phyloP scores from a whole-genome alignment of 345 rosid genomes.

The Turritis glabra region DNA sequence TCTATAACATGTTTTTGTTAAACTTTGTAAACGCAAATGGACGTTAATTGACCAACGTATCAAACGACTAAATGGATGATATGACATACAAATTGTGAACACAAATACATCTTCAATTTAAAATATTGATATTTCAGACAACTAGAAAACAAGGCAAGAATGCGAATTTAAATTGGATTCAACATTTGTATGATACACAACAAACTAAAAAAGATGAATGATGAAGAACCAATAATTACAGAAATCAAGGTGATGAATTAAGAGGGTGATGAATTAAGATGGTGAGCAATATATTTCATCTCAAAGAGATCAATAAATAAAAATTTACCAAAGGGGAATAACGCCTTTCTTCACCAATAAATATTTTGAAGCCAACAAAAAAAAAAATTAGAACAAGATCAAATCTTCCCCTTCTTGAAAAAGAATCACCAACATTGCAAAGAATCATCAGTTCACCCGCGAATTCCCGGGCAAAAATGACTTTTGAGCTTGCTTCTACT shows the following conservation, averaged over 20 bases:
- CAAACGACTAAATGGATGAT: background rate
- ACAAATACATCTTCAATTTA: background rate
- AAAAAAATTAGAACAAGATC: background rate
- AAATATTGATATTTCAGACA: background rate
- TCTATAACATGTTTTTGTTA: background rate
- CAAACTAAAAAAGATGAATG: background rate
- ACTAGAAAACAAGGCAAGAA: background rate
- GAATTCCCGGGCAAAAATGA: slow-evolving; percentile 32
- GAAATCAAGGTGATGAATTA: background rate
- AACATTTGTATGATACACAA: background rate
- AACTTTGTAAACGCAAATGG: background rate
- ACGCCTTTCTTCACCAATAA: slow-evolving; percentile 31
- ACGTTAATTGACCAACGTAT: background rate
- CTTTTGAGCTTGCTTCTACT: slow-evolving; percentile 29
- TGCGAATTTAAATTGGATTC: background rate
- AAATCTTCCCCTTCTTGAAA: slow-evolving; percentile 33
- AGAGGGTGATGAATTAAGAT: too few species aligned
- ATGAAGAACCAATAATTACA: background rate
- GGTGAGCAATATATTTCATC: slow-evolving; percentile 11
- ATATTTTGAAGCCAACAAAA: slow-evolving; percentile 25
- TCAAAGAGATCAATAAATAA: slow-evolving; percentile 29
- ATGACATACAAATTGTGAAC: background rate
- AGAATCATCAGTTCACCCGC: slow-evolving; percentile 38
- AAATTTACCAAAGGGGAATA: background rate
- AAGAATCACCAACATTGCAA: slow-evolving; percentile 34